phyloP scores from a whole-genome alignment of 2,329 filamentous ascomycete genomes.

The Escovopsis weberi region DNA sequence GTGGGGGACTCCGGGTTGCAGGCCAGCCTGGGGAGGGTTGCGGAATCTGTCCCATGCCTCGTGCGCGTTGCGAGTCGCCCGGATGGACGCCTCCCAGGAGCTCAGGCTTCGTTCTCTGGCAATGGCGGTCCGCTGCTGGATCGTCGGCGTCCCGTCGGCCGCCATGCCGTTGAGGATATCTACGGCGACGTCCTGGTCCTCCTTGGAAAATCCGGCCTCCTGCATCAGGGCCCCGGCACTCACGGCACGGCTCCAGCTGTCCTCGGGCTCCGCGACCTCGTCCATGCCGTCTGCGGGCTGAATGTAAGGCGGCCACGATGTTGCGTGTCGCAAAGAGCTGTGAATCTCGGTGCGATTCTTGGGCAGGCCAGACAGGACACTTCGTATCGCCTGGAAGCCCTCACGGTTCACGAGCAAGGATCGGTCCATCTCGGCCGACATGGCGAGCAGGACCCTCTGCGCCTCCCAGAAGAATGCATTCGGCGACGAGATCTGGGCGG shows the following conservation, averaged over 20 bases:
- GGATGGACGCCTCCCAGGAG: slow-evolving; percentile 41
- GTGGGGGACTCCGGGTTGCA: slow-evolving; percentile 26
- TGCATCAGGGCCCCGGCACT: slow-evolving; percentile 38
- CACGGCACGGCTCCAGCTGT: slow-evolving; percentile 38
- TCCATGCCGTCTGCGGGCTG: slow-evolving; percentile 44
- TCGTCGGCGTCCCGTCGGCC: slow-evolving; percentile 37
- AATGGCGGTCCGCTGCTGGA: slow-evolving; percentile 29
- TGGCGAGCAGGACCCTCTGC: slow-evolving; percentile 36
- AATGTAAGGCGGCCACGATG: slow-evolving; percentile 47
- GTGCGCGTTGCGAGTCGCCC: slow-evolving; percentile 43
- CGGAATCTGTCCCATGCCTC: slow-evolving; percentile 45
- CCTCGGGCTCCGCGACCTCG: slow-evolving; percentile 33
- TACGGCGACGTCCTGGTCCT: slow-evolving; percentile 32
- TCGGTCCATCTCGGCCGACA: slow-evolving; percentile 32
- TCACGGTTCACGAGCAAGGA: slow-evolving; percentile 34
- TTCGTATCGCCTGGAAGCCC: slow-evolving; percentile 40
- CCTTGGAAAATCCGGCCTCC: slow-evolving; percentile 39
- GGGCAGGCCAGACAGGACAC: slow-evolving; percentile 36
- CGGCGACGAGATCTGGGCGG: slow-evolving; percentile 12
- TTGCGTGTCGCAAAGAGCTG: slow-evolving; percentile 31
- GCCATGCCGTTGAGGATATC: slow-evolving; percentile 38
- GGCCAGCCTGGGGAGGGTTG: slow-evolving; percentile 18
- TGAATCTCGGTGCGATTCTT: slow-evolving; percentile 37
- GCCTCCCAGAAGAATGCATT: slow-evolving; percentile 36
- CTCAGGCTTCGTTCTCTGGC: slow-evolving; percentile 8